Conservation (phyloP, 352 stramenopile genomes). For the Globisporangium takayamanum region DNA sequence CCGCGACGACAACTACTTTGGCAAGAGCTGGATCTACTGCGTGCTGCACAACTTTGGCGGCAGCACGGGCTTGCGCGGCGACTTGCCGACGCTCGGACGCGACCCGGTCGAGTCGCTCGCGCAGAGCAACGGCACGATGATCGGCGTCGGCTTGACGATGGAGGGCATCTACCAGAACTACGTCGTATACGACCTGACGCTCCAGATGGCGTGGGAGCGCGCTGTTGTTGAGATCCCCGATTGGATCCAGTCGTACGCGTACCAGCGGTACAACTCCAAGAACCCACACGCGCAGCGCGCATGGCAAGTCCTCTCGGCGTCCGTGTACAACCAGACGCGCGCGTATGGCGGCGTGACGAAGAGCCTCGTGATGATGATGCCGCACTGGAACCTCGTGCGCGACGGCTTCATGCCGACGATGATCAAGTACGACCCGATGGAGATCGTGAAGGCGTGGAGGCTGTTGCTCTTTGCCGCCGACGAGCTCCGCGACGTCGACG, state of each 20-base stretch:
- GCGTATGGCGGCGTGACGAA: constrained; percentile 71
- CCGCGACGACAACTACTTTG: constrained; percentile 73
- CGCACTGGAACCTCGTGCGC: constrained; percentile 53
- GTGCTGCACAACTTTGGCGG: constrained; percentile 83
- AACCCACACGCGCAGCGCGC: constrained; percentile 41
- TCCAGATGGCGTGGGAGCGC: constrained; percentile 68
- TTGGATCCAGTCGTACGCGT: constrained; percentile 51
- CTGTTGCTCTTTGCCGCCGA: constrained; percentile 36
- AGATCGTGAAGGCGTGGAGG: constrained; percentile 54
- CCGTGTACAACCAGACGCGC: constrained; percentile 69
- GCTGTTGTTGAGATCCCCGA: constrained; percentile 28
- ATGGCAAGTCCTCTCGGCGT: constrained; percentile 46
- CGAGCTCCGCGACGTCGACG: constrained; percentile 36
- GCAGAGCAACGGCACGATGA: constrained; percentile 59
- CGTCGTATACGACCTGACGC: constrained; percentile 69
- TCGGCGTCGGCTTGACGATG: constrained; percentile 73
- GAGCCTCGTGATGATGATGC: constrained; percentile 58
- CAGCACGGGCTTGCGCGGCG: constrained; percentile 66
- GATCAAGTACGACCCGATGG: constrained; percentile 65
- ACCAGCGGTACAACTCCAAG: constrained; percentile 52
- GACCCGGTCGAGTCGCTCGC: constrained; percentile 40
- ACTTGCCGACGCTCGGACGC: constrained; percentile 49
- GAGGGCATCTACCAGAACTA: constrained; percentile 88
- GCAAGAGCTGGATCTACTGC: constrained; percentile 82
- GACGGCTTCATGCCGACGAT: constrained; percentile 70